Evolutionary conservation across 352 stramenopile genomes (phyloP).

Genomic region (Pythium sp.): DNA sequence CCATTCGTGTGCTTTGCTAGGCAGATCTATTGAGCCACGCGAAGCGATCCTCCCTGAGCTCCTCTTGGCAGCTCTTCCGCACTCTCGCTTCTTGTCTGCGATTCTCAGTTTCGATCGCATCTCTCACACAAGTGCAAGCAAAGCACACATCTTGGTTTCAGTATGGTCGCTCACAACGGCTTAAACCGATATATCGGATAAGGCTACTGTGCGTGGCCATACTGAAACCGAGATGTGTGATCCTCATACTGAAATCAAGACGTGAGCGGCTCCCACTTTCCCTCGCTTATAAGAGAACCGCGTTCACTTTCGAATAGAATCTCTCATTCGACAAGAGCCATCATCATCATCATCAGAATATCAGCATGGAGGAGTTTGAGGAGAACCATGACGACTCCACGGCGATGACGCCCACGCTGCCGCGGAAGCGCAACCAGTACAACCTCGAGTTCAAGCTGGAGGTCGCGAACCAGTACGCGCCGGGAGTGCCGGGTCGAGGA

Average conservation of each 20-base stretch:
- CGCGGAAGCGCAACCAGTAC: constrained; percentile 21
- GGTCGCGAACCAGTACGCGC: constrained; percentile 17
- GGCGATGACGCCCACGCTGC: background rate
- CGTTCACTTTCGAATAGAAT: constrained; percentile 11
- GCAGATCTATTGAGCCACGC: background rate
- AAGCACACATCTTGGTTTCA: background rate
- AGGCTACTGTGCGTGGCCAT: background rate
- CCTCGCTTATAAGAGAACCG: constrained; percentile 5
- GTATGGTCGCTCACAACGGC: background rate
- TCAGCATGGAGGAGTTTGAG: background rate
- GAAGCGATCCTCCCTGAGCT: constrained; percentile 1
- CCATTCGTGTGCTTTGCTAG: background rate
- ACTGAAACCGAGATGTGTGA: background rate
- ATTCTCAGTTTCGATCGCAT: constrained; percentile 9
- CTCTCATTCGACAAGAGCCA: background rate
- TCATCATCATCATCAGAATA: background rate
- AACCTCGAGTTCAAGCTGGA: constrained; percentile 25
- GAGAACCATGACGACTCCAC: background rate
- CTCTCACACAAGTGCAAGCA: background rate
- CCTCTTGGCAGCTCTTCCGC: background rate
- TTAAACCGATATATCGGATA: background rate
- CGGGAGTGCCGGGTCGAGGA: constrained; percentile 5
- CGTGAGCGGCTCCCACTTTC: background rate
- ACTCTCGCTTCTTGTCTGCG: background rate
- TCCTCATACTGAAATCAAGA: background rate